Base-by-base conservation (phyloP, 495 filamentous ascomycete species). In the Daldinia childiae region DNA sequence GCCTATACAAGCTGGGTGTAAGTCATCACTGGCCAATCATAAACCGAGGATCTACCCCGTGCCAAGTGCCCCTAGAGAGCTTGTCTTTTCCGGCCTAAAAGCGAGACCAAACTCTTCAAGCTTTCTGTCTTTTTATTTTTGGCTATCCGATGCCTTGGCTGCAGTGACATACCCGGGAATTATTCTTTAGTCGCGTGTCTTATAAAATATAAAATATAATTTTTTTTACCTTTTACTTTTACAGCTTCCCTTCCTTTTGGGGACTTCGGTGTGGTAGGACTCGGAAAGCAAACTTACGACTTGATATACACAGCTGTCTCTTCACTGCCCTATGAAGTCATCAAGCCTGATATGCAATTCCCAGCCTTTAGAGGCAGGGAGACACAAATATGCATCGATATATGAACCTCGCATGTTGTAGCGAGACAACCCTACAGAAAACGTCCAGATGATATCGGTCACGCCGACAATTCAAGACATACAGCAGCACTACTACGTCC, bases 381-480 rank as follows among this genome's bases (percentile, higher is more conserved):
- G 41, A 8, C 17, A 21, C 7, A 24, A 48, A 24, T 19, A 48
- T 12, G 9, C 30, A 34, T 63, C 29, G 6, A 39, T 29, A 17
- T 61, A 32, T 26, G 26, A 30, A 27, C 8, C 21, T 24, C 26
- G 21, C 12, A 43, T 19, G n/a, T 17, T 39, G 32, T 26, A 43
- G 55, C 30, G 30, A 17, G 17, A 50, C 15, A 69, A 59, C 64
- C 41, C 26, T 58, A 54, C 60, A 21, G 24, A 43, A 36, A 17
- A 38, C 7, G 15, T 30, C 21, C 48, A 26, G 52, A 29, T 19
- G 45, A 50, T 43, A 36, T 64, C 68, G 68, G 68, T n/a, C 62
- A 62, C 55, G 45, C 68, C 68, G 68, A 61, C 39, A n/a, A 39
- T 71, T 57, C 38, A 58, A 71, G 62, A 71, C 62, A 71, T 50